These are phyloP conservation scores for Chrysoporthe deuterocubensis DNA, from an alignment of 2,329 filamentous ascomycete genomes.

Conservation along the genomic window DNA sequence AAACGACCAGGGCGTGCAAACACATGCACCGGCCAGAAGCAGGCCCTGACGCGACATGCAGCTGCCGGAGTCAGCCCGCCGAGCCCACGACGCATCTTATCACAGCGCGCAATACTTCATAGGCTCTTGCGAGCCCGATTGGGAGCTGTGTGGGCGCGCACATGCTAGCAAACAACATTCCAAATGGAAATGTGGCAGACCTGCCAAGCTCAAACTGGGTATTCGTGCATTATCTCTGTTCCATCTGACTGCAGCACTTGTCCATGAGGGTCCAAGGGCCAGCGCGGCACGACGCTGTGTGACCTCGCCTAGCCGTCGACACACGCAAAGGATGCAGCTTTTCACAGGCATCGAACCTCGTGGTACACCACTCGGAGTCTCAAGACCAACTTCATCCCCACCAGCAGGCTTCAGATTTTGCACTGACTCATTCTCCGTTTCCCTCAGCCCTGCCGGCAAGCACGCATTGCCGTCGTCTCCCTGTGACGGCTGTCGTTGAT, in stretches of 20 bases:
- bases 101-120: background rate
- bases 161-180: background rate
- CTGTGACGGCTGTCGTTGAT: background rate
- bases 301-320: background rate
- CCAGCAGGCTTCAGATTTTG: background rate
- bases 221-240: background rate
- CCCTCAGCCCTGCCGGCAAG: background rate
- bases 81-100: background rate
- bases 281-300: background rate
- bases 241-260: background rate
- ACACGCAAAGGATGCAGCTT: background rate
- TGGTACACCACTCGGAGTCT: background rate
- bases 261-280: background rate
- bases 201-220: background rate
- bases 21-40: background rate
- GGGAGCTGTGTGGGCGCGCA: background rate
- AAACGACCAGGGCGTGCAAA: background rate
- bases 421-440: background rate
- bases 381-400: background rate
- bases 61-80: background rate
- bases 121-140: background rate
- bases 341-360: background rate
- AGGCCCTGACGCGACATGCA: background rate
- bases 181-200: conserved; percentile 2
- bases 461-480: background rate